These are phyloP conservation scores for Canavalia ensiformis DNA, from an alignment of 306 rosid genomes.

Conservation along the genomic window DNA sequence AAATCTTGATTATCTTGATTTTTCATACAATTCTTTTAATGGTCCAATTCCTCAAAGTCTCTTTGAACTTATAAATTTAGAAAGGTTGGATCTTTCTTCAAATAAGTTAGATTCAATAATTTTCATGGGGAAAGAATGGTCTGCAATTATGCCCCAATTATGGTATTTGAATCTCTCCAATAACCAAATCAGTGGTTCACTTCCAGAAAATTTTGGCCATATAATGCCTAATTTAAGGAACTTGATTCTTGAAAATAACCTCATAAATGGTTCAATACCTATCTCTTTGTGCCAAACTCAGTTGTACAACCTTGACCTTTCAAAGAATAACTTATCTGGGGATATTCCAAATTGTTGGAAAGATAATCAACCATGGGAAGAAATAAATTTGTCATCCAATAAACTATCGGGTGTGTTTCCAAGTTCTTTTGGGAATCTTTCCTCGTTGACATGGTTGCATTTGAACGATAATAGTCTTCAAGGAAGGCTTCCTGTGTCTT, in stretches of 20 bases:
- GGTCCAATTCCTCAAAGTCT: neutral
- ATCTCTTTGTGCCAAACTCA: neutral
- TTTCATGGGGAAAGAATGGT: neutral
- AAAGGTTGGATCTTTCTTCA: neutral
- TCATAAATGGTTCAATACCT: slow-evolving; percentile 20
- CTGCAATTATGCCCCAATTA: no score
- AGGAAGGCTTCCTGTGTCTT: neutral
- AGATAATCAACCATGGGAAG: neutral
- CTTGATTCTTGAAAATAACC: neutral
- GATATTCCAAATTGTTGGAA: slow-evolving; percentile 31
- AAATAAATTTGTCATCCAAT: slow-evolving; percentile 20
- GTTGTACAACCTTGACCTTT: neutral
- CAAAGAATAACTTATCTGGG: slow-evolving; percentile 17
- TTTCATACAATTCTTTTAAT: slow-evolving; percentile 7
- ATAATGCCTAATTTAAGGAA: neutral
- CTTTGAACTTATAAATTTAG: neutral
- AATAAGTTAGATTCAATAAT: neutral
- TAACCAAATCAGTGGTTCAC: slow-evolving; percentile 32
- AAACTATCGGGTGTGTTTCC: neutral
- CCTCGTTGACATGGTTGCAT: neutral
- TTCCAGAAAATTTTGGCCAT: slow-evolving; percentile 37
- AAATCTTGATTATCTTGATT: neutral
- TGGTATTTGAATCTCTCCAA: neutral
- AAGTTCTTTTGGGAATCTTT: neutral
- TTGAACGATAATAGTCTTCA: slow-evolving; percentile 7